Evolutionary conservation across 2,329 filamentous ascomycete species (phyloP).

Genomic region (Colletotrichum cuscutae): DNA sequence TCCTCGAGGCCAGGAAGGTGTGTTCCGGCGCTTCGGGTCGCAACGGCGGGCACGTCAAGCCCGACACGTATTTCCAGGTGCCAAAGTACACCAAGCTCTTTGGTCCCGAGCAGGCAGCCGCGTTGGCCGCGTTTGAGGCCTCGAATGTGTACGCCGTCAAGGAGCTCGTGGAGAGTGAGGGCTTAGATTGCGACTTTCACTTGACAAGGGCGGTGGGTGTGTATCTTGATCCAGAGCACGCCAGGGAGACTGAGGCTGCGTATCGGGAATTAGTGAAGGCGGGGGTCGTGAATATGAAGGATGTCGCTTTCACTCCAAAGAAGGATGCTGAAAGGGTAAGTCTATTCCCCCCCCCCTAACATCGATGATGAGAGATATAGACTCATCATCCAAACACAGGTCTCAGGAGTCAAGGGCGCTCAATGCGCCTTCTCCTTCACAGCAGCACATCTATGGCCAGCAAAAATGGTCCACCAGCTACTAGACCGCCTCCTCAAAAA

Average conservation of each 20-base stretch:
- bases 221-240: constrained; percentile 6
- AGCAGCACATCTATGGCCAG: not conserved
- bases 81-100: constrained; percentile 35
- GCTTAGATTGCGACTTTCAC: too few relatives aligned
- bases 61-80: constrained; percentile 37
- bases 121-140: too few relatives aligned
- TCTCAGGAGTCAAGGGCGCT: not conserved
- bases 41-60: constrained; percentile 40
- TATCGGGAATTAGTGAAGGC: not conserved
- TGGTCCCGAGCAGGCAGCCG: constrained; percentile 34
- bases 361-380: not conserved
- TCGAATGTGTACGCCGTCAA: too few relatives aligned
- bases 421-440: constrained; percentile 5
- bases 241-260: constrained; percentile 1
- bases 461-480: not conserved
- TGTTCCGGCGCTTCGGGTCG: constrained; percentile 51
- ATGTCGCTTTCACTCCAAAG: not conserved
- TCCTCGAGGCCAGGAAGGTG: constrained; percentile 47
- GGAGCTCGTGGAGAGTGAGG: too few relatives aligned
- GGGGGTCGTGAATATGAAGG: not conserved
- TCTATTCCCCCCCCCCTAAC: not conserved
- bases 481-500: not conserved
- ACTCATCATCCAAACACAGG: not conserved
- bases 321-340: constrained; percentile 10
- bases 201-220: not conserved